phyloP scores from a whole-genome alignment of 768 basidiomycete species.

The Suillus alpinus region DNA sequence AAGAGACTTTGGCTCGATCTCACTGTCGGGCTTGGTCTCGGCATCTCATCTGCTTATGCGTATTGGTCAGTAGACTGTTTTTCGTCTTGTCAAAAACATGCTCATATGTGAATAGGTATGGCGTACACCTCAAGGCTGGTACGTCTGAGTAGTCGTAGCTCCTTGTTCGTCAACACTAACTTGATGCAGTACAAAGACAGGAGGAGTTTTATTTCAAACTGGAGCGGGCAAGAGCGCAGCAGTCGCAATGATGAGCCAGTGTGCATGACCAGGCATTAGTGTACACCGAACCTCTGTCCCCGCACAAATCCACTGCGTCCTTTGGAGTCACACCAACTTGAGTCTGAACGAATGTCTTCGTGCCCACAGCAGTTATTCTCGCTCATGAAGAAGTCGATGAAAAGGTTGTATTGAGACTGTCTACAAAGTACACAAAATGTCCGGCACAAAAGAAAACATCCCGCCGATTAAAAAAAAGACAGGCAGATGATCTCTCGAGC shows the following conservation, averaged over 20 bases:
- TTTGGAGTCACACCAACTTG: not conserved
- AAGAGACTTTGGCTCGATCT: constrained; percentile 90
- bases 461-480: constrained; percentile 39
- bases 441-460: constrained; percentile 28
- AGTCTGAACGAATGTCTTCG: not conserved
- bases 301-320: not conserved
- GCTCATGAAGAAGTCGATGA: too few species aligned
- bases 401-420: not conserved
- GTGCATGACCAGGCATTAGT: not conserved
- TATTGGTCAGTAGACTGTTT: constrained; percentile 68
- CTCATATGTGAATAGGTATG: constrained; percentile 62
- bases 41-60: constrained; percentile 67
- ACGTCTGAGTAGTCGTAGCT: constrained; percentile 28
- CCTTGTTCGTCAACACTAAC: constrained; percentile 8
- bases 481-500: constrained; percentile 61
- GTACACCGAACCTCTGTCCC: not conserved
- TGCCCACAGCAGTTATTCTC: too few species aligned
- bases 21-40: constrained; percentile 71
- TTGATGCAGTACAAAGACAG: constrained; percentile 67
- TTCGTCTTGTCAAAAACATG: constrained; percentile 15
- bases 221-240: constrained; percentile 51
- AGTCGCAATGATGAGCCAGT: not conserved
- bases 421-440: constrained; percentile 10
- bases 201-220: constrained; percentile 87
- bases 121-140: constrained; percentile 73